Evolutionary conservation across 1,139 yeast species (phyloP), one percentile per base, ranked within the genome.

Genomic region (Saccharomyces hybrid): DNA sequence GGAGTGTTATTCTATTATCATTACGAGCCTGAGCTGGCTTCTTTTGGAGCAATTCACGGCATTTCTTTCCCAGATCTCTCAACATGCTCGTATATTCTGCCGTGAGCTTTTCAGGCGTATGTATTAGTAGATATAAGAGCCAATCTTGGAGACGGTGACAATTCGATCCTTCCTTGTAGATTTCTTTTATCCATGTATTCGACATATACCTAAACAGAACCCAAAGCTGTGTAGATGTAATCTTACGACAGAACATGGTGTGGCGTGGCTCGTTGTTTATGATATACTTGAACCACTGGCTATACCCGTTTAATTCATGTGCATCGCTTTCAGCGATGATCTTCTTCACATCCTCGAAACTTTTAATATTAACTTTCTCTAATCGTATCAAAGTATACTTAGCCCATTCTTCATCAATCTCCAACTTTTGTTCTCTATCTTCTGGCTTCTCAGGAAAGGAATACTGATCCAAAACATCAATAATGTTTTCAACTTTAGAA

Each of bases 61-160:
- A 65, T 52, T 60, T 60, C 49, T 67, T 66, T 3, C 63, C 70
- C 29, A 67, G 50, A 25, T 58, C 62, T 51, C 71, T 57, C 29
- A 68, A 38, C 3, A 56, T 55, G 52, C 70, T 67, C 2, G 60
- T 58, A 25, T 60, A 57, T 1, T 55, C 63, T 3, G 70, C 68
- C 7, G 65, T 61, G n/a, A 67, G 23, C 9, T 56, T 55, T 2
- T 47, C 50, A 2, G 68, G 69, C 13, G 67, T 49, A 52, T 63
- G 62, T 9, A 66, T 27, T 7, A 68, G 48, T 2, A 62, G 54
- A 52, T 64, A 67, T 6, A 68, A 53, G 9, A 66, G 54, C 72
- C 72, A 68, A 50, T 60, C 58, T 1, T 58, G 55, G n/a, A 67
- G 47, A 5, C 54, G 54, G 2, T 42, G 38, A 1, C 56, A 50